These are phyloP conservation scores for Ophiostoma quercus DNA, from an alignment of 2,329 filamentous ascomycete genomes.

Conservation along the genomic window DNA sequence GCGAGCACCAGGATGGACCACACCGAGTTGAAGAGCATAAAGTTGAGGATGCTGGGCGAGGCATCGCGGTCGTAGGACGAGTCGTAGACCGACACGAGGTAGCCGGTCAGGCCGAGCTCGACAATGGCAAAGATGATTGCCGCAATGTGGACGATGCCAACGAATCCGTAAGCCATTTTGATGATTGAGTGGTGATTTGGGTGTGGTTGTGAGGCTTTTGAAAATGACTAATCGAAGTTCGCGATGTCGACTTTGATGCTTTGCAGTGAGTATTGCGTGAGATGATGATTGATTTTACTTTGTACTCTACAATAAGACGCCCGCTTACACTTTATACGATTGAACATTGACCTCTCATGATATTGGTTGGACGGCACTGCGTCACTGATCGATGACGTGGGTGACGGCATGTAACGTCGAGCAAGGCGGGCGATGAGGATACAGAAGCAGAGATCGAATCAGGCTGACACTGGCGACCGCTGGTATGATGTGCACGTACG, in stretches of 20 bases:
- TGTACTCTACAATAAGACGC: background rate
- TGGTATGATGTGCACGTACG: background rate
- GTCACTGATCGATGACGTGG: constrained; percentile 10
- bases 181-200: background rate
- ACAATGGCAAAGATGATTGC: constrained; percentile 66
- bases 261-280: background rate
- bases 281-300: background rate
- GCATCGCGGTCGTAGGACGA: constrained; percentile 31
- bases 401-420: constrained; percentile 10
- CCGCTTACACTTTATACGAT: background rate
- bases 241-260: background rate
- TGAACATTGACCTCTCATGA: background rate
- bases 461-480: background rate
- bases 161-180: constrained; percentile 50
- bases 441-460: constrained; percentile 2
- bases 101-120: constrained; percentile 68
- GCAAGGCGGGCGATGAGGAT: background rate
- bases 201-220: background rate
- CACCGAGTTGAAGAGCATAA: constrained; percentile 72
- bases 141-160: constrained; percentile 59
- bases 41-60: constrained; percentile 59
- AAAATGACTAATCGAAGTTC: background rate
- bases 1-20: constrained; percentile 69
- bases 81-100: constrained; percentile 52
- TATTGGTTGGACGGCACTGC: background rate